Evolutionary conservation across 345 rosid species (phyloP).

Genomic region (Mangifera indica): DNA sequence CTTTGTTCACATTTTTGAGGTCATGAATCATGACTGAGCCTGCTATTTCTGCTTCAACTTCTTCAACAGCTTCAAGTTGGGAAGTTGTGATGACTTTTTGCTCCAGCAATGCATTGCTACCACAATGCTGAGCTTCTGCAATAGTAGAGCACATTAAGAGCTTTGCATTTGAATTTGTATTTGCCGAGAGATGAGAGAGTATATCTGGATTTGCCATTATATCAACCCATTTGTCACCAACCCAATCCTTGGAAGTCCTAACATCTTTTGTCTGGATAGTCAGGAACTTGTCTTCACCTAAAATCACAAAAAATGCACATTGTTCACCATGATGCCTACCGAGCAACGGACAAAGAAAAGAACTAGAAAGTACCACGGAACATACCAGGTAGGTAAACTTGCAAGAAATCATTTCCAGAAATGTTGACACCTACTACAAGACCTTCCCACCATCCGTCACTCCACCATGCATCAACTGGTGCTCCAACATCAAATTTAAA

Average conservation of each 20-base stretch:
- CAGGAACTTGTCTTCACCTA: slow-evolving; percentile 39
- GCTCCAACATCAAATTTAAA: slow-evolving; percentile 30
- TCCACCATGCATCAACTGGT: slow-evolving; percentile 52
- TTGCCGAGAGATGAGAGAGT: slow-evolving; percentile 23
- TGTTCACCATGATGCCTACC: slow-evolving; percentile 5
- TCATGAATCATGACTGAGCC: background rate
- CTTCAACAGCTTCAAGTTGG: slow-evolving; percentile 17
- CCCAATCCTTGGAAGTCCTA: slow-evolving; percentile 48
- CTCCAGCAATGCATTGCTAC: slow-evolving; percentile 15
- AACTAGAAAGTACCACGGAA: background rate
- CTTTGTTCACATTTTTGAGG: background rate
- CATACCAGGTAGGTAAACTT: slow-evolving; percentile 49
- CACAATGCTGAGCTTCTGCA: slow-evolving; percentile 7
- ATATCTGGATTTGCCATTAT: slow-evolving; percentile 33
- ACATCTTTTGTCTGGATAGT: slow-evolving; percentile 25
- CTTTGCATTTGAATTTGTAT: slow-evolving; percentile 13
- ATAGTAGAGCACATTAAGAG: background rate
- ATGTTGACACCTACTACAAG: slow-evolving; percentile 25
- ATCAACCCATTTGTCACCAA: slow-evolving; percentile 42
- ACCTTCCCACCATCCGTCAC: slow-evolving; percentile 62
- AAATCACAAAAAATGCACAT: slow-evolving; percentile 5
- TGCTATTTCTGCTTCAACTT: slow-evolving; percentile 14
- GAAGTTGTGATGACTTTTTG: background rate
- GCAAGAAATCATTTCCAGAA: slow-evolving; percentile 23
- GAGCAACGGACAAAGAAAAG: background rate